A percentile compares a stretch with the other conserved stretches of the same genome.
Evolutionary conservation across 2,329 filamentous ascomycete genomes (phyloP).

Genomic region (Amesomyces nigricolor): DNA sequence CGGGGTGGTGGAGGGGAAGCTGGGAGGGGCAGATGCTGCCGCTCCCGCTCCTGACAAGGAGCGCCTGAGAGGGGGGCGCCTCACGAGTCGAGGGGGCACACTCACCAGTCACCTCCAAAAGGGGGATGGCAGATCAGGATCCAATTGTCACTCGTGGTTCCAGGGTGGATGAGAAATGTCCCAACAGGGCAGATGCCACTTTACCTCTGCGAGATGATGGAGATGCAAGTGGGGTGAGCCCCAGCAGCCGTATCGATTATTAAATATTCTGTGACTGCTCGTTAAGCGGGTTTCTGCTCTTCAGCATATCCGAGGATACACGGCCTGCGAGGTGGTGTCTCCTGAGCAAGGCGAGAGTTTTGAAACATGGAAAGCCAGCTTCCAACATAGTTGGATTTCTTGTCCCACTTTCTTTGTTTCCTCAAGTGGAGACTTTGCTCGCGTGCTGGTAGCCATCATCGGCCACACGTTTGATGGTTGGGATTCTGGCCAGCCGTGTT

Average conservation of each 20-base stretch:
- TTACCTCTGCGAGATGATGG: background rate
- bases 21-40: background rate
- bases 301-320: background rate
- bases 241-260: background rate
- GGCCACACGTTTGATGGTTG: no score
- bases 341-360: background rate
- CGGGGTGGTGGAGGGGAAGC: conserved; percentile 13
- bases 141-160: background rate
- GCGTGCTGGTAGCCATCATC: background rate
- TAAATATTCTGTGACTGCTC: background rate
- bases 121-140: background rate
- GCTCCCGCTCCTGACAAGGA: background rate
- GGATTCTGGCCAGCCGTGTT: background rate
- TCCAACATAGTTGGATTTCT: no score
- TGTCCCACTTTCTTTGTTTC: no score
- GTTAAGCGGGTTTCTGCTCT: background rate
- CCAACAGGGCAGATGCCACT: conserved; percentile 4
- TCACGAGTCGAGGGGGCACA: background rate
- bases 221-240: background rate
- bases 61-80: background rate
- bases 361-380: no score
- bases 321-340: no score
- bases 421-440: background rate
- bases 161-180: background rate
- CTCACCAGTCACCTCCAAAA: background rate